Conservation (phyloP, 192 early-diverging fungal genomes). For the Thamnidium elegans region DNA sequence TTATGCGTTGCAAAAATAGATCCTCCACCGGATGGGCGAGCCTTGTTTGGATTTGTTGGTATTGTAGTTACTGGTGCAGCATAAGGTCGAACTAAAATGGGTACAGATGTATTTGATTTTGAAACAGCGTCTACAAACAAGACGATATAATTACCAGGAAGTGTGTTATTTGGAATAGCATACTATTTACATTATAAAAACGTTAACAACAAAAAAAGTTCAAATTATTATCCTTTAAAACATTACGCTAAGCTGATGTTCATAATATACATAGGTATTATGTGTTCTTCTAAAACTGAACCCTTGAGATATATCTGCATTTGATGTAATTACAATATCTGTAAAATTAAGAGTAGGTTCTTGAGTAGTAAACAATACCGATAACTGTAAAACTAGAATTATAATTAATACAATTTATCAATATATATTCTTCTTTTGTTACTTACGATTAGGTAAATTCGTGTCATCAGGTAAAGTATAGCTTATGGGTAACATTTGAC, state of each 20-base stretch:
- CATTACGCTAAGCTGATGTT: slow-evolving; percentile 25
- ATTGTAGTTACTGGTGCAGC: slow-evolving; percentile 8
- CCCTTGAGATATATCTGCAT: slow-evolving; percentile 29
- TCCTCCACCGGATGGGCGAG: slow-evolving; percentile 10
- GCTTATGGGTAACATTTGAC: slow-evolving; percentile 28
- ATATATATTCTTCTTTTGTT: neutral
- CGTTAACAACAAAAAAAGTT: neutral
- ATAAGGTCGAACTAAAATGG: slow-evolving; percentile 19
- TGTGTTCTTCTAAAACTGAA: slow-evolving; percentile 24
- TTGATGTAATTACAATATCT: slow-evolving; percentile 18
- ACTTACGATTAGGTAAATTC: slow-evolving; percentile 17
- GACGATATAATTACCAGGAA: slow-evolving; percentile 26
- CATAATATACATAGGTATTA: slow-evolving; percentile 15
- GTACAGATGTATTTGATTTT: slow-evolving; percentile 19
- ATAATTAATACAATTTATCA: neutral
- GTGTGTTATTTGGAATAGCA: slow-evolving; percentile 20
- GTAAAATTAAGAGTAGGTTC: slow-evolving; percentile 14
- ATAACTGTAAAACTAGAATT: slow-evolving; percentile 15
- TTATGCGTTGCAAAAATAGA: slow-evolving; percentile 3
- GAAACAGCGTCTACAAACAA: slow-evolving; percentile 18
- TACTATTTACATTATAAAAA: slow-evolving; percentile 18
- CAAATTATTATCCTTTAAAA: too few species aligned
- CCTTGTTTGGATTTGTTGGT: neutral
- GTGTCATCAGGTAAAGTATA: slow-evolving; percentile 25
- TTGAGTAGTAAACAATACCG: slow-evolving; percentile 18